phyloP scores from a whole-genome alignment of 441 rosid genomes.

The Biscutella auriculata region DNA sequence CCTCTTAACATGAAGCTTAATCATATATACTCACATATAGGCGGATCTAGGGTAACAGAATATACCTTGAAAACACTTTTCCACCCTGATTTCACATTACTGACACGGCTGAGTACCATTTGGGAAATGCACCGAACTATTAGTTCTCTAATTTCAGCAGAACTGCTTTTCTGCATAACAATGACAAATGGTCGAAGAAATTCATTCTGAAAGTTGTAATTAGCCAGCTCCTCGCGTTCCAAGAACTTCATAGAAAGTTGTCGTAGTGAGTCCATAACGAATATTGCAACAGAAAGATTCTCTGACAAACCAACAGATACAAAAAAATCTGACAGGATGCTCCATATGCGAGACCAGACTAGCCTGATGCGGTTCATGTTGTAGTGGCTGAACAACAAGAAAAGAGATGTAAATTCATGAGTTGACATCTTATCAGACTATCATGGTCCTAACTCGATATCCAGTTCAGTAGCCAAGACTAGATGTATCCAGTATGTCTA shows the following conservation, averaged over 20 bases:
- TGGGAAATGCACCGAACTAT: slow-evolving; percentile 95
- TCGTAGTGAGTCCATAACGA: slow-evolving; percentile 97
- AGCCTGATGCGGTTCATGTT: slow-evolving; percentile 98
- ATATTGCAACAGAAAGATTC: slow-evolving; percentile 94
- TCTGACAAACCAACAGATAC: slow-evolving; percentile 96
- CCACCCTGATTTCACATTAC: slow-evolving; percentile 97
- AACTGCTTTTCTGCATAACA: slow-evolving; percentile 88
- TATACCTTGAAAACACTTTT: slow-evolving; percentile 95
- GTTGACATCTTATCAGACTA: slow-evolving; percentile 7
- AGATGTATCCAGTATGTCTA: background rate
- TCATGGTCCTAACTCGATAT: background rate
- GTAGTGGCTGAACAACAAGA: slow-evolving; percentile 66
- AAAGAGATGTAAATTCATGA: slow-evolving; percentile 1
- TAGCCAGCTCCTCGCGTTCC: slow-evolving; percentile 98
- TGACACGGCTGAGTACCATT: slow-evolving; percentile 95
- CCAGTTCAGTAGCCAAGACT: background rate
- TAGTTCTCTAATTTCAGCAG: slow-evolving; percentile 82
- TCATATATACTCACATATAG: background rate
- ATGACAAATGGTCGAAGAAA: slow-evolving; percentile 92
- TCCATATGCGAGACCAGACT: slow-evolving; percentile 98
- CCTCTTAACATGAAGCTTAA: slow-evolving; percentile 9
- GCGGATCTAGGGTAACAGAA: slow-evolving; percentile 11
- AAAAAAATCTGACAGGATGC: slow-evolving; percentile 93
- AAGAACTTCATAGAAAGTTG: slow-evolving; percentile 97
- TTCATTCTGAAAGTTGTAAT: slow-evolving; percentile 96